Conservation (phyloP, 306 rosid species). For the Crotalaria pallida region DNA sequence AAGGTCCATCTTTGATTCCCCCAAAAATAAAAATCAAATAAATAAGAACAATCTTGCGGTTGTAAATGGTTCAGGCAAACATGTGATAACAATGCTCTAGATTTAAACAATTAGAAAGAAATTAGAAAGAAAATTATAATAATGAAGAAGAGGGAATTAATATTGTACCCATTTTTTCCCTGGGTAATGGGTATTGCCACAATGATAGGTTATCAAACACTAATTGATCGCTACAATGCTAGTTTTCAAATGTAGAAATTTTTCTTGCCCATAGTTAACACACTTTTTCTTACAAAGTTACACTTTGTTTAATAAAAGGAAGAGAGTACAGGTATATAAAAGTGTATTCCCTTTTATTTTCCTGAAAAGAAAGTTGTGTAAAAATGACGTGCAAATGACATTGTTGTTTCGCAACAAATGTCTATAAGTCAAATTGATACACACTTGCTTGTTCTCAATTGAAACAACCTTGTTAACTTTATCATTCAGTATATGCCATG, state of each 20-base stretch:
- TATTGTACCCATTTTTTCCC: not conserved
- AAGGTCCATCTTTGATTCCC: conserved; percentile 57
- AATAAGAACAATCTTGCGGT: conserved; percentile 14
- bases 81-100: not conserved
- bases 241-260: not conserved
- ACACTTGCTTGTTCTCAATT: not conserved
- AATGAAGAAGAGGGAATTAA: not conserved
- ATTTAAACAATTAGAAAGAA: not conserved
- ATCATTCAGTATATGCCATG: not conserved
- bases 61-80: not conserved
- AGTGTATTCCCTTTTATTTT: too few relatives aligned
- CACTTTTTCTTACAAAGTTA: too few relatives aligned
- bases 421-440: not conserved
- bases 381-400: too few relatives aligned
- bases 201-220: not conserved
- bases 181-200: not conserved
- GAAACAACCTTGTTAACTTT: not conserved
- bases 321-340: too few relatives aligned
- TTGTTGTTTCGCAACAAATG: not conserved
- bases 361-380: too few relatives aligned
- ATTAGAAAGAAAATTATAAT: not conserved
- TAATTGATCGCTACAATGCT: not conserved
- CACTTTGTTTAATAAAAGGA: too few relatives aligned
- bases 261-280: too few relatives aligned
- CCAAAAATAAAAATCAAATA: conserved; percentile 4